Base-by-base conservation (phyloP, 2,329 filamentous ascomycete genomes). In the Phaeosphaeria sp. region DNA sequence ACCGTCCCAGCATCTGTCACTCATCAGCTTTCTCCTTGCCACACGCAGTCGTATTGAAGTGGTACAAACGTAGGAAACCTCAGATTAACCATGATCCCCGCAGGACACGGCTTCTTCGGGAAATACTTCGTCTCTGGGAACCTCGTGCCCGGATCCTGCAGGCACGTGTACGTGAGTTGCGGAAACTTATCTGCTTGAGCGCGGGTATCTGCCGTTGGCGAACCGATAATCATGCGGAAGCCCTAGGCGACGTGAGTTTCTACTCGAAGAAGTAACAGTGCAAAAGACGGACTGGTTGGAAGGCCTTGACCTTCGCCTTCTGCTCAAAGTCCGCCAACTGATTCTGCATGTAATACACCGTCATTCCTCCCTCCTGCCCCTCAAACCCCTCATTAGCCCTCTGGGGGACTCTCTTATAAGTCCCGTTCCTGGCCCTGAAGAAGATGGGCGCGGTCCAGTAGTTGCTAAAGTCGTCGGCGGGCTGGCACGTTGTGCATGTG, bases 161-260 rank as follows among this genome's bases (percentile, higher is more conserved):
- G 69, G 58, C 80, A 81, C 1, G 79, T 81, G 61, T 80, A 82
- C 2, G 79, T 81, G 36, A 82, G 74, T 64, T 81, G 79, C 9
- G 77, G 76, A 58, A 77, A 81, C 30, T 73, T 72, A 44, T 74
- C 67, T 22, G 79, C 74, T 25, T 79, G 59, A 6, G 64, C 70
- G 21, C 69, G 72, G 9, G 66, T 71, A 1, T 47, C 51, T 5
- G 61, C 64, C 1, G 53, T 61, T 2, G 67, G 61, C 13, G 60
- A 55, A 9, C 69, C 81, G 44, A 71, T 63, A 4, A 69, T 56
- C 69, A 72, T 72, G 36, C 69, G 61, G 50, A 72, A 72, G 2
- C 69, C 67, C 63, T 66, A 48, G 15, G 15, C 20, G 6, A 18
- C 21, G 22, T 4, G 27, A 24, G 53, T n/a, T 13, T 13, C 30